Evolutionary conservation across 2,329 filamentous ascomycete genomes (phyloP), one percentile per base, ranked within the genome.

Genomic region (Neurospora sp.): DNA sequence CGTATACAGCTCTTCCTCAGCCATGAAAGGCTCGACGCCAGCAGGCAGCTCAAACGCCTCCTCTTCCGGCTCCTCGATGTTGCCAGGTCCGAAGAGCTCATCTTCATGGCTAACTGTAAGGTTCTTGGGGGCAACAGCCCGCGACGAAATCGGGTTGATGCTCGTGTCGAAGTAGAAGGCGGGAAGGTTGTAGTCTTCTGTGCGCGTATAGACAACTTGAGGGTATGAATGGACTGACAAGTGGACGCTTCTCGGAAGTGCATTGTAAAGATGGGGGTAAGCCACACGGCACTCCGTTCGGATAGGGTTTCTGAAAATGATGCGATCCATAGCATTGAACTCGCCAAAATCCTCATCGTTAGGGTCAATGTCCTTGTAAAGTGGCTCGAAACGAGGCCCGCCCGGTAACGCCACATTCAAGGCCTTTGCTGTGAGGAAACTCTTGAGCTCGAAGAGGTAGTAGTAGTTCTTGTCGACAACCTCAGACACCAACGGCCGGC

Each of bases 341-440:
- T 99, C 96, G 81, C 96, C 96, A 81, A 99, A 99, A 78, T 99
- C 96, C 80, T 99, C 96, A 75, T 98, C 95, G 76, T 99, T 99
- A 1, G 96, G 96, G 79, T 99, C 94, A 72, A 99, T 94, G 76
- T 99, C 96, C 82, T 99, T 99, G 85, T 97, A 99, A 23, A 99
- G 80, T 33, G 96, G 96, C 81, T 99, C 96, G 73, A 99, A 99
- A 38, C 96, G 90, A 72, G 96, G 96, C 10, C 96, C 96, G 78
- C 96, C 96, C n/a, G 96, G 96, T 69, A 99, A 93, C 10, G 96
- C 95, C 68, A 99, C 95, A 75, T 99, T 99, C 62, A 99, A 84
- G 0, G 96, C 96, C 81, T 99, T 99, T 40, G 96, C 95, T 33
- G 96, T 97, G 75, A 97, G 87, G 78, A 99, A 97, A 76, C 93